Evolutionary conservation across 495 filamentous ascomycete species (phyloP).

Genomic region (Xylaria grammica): DNA sequence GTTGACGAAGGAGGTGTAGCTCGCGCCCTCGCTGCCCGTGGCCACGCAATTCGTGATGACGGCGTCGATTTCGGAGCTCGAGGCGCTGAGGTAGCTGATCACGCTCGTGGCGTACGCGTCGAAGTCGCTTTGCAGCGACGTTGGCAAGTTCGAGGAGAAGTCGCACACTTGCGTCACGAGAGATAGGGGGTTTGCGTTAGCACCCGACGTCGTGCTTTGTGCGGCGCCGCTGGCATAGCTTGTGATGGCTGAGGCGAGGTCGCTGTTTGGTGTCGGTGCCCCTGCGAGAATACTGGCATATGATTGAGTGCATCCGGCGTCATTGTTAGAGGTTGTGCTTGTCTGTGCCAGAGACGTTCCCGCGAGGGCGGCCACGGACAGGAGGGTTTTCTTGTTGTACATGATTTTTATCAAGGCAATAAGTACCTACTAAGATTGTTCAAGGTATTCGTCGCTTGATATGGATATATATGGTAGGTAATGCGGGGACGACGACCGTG

Average conservation of each 20-base stretch:
- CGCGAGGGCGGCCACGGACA: conserved; percentile 9
- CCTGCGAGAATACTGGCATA: conserved; percentile 18
- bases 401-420: conserved; percentile 13
- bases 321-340: not conserved
- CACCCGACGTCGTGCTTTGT: not conserved
- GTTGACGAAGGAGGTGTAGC: conserved; percentile 15
- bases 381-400: conserved; percentile 14
- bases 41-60: conserved; percentile 24
- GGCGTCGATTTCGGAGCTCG: conserved; percentile 18
- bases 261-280: conserved; percentile 10
- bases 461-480: too few relatives aligned
- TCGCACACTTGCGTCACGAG: conserved; percentile 21
- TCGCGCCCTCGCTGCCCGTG: conserved; percentile 9
- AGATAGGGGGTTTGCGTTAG: not conserved
- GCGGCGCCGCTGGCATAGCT: conserved; percentile 5
- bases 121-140: conserved; percentile 23
- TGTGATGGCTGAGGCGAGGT: conserved; percentile 22
- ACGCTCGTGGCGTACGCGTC: conserved; percentile 24
- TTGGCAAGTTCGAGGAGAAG: conserved; percentile 18
- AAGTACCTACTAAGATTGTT: too few relatives aligned
- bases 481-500: too few relatives aligned
- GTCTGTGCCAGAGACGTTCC: conserved; percentile 8
- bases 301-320: conserved; percentile 8
- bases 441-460: too few relatives aligned
- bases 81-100: conserved; percentile 24